Evolutionary conservation across 345 rosid species (phyloP), one percentile per base, ranked within the genome.

Genomic region (Hibiscus mutabilis): DNA sequence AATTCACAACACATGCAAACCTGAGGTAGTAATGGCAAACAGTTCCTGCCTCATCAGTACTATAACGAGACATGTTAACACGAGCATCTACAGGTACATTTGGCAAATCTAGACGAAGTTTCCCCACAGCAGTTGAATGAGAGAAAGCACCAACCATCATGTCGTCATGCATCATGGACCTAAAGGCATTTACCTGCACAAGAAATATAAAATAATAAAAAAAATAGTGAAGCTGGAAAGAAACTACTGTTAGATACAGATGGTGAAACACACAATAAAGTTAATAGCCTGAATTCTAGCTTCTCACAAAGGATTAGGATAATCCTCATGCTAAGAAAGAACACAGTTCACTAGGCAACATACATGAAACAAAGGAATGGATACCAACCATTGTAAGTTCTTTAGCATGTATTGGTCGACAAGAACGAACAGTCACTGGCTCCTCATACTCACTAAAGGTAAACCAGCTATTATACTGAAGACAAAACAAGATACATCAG

Each of bases 131-230:
- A 15, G 96, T 92, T 79, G 99, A 95, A 78, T 92, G 90, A 55
- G 97, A 87, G 83, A 90, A 94, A 71, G 97, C 91, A 71, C 97
- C 97, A 53, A 92, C 91, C 97, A 94, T 94, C 99, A 92, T 91
- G 72, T 85, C 89, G 76, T 94, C 80, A 76, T 90, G 97, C 91
- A 80, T 89, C 97, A 95, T 90, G 69, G 88, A 82, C 82, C 97
- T 89, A 72, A 90, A 92, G 52, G 97, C 92, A 78, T 89, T 95
- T 67, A 95, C 97, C 97, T 95, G 87, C 76, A 83, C 63, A 77
- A 66, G 78, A 70, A 51, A 46, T 13, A 72, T 73, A 40, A 14
- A 24, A 12, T 11, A 57, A 11, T 42, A 14, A 53, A 18, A 61
- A 61, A 52, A 16, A 56, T 3, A 6, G 37, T 58, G 40, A 44